These are phyloP conservation scores for Mortierella sp. DNA, from an alignment of 371 early-diverging fungal genomes.

Conservation along the genomic window DNA sequence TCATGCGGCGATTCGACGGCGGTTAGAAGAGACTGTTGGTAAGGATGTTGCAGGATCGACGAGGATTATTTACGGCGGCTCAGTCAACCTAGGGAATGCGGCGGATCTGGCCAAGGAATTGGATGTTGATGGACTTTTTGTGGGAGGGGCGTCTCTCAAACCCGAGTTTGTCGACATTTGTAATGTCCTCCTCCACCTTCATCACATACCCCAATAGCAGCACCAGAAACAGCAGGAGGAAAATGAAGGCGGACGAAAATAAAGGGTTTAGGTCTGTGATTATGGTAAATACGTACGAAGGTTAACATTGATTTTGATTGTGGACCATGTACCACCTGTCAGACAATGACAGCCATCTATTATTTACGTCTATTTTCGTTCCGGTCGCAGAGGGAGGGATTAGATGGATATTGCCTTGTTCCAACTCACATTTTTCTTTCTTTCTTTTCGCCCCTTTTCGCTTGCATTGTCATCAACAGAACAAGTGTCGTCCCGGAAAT, in stretches of 20 bases:
- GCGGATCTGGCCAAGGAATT: constrained; percentile 72
- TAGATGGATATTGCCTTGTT: too few species aligned
- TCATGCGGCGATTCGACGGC: constrained; percentile 90
- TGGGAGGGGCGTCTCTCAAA: constrained; percentile 98
- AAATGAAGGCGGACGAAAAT: not conserved
- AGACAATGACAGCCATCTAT: too few species aligned
- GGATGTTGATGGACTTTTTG: constrained; percentile 98
- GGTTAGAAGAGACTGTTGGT: constrained; percentile 85
- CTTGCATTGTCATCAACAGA: not conserved
- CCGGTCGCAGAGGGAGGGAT: too few species aligned
- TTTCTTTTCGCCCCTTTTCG: not conserved
- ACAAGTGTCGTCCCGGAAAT: not conserved
- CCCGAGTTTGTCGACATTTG: constrained; percentile 83
- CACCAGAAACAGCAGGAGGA: too few species aligned
- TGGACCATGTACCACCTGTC: not conserved
- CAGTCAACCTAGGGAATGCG: constrained; percentile 91
- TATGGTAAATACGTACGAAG: too few species aligned
- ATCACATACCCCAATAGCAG: not conserved
- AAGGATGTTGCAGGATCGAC: constrained; percentile 83
- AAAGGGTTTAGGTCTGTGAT: not conserved
- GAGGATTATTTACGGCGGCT: constrained; percentile 97
- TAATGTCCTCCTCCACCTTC: constrained; percentile 46
- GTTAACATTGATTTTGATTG: too few species aligned
- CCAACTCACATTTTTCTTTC: not conserved
- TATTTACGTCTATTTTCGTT: too few species aligned